Percentiles rank a stretch among this genome's conserved stretches.
Evolutionary conservation across 768 basidiomycete genomes (phyloP).

Genomic region (Leccinellum albellum): DNA sequence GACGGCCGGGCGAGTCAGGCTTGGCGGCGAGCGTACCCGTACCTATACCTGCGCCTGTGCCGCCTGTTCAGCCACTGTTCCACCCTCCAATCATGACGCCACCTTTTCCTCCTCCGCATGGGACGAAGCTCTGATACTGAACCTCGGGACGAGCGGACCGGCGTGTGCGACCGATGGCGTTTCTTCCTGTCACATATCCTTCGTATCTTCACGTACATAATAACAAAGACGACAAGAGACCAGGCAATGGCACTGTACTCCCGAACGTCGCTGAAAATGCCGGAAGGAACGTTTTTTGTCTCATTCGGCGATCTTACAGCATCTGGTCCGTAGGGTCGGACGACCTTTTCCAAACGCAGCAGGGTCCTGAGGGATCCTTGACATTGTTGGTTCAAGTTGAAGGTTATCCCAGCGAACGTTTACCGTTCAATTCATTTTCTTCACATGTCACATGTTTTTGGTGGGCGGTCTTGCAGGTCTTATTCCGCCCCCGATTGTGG

Average conservation of each 20-base stretch:
- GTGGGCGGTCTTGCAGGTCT: neutral
- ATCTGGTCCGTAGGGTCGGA: neutral
- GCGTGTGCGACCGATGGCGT: neutral
- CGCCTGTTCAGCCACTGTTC: conserved; percentile 21
- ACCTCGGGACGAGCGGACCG: neutral
- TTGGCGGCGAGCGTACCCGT: conserved; percentile 13
- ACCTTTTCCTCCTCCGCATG: conserved; percentile 27
- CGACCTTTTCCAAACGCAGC: neutral
- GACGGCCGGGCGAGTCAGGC: conserved; percentile 33
- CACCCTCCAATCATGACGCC: conserved; percentile 31
- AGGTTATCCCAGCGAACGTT: neutral
- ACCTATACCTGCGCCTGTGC: conserved; percentile 20
- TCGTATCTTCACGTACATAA: conserved; percentile 22
- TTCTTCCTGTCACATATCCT: neutral
- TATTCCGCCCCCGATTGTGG: neutral
- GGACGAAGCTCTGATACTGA: conserved; percentile 27
- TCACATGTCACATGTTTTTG: conserved; percentile 13
- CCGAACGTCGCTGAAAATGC: conserved; percentile 4
- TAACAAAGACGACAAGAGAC: conserved; percentile 2
- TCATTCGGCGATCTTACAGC: neutral
- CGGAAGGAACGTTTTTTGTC: conserved; percentile 2
- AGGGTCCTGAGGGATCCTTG: neutral
- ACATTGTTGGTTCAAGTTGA: neutral
- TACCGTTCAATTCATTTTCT: conserved; percentile 1
- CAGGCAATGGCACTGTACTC: neutral